Conservation (phyloP, 1,284 basidiomycete genomes). For the Trichosporon sp. region DNA sequence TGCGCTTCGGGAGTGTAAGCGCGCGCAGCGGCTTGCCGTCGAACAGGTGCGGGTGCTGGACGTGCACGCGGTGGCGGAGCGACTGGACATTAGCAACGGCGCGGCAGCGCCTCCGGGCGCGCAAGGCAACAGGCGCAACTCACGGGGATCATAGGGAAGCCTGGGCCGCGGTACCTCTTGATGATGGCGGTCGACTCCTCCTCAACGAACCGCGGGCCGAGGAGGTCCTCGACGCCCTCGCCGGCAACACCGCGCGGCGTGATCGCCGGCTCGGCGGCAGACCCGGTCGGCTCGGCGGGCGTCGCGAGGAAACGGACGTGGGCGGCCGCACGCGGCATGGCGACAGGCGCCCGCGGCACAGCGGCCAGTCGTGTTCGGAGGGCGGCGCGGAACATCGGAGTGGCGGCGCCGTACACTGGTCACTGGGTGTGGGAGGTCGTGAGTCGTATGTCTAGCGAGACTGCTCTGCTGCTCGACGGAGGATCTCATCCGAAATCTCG, state of each 20-base stretch:
- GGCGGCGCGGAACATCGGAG: constrained; percentile 7
- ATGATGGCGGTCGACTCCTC: constrained; percentile 27
- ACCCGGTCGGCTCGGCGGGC: neutral
- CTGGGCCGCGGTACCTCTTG: constrained; percentile 44
- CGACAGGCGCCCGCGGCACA: constrained; percentile 8
- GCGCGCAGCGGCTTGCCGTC: constrained; percentile 74
- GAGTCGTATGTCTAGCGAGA: neutral
- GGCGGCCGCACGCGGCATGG: constrained; percentile 11
- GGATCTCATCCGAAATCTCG: constrained; percentile 4
- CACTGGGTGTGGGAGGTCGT: neutral
- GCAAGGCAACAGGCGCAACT: too few species aligned
- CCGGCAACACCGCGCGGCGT: constrained; percentile 9
- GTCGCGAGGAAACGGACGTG: constrained; percentile 3
- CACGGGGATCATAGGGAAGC: constrained; percentile 46
- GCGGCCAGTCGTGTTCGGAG: neutral
- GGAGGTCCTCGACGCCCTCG: constrained; percentile 13
- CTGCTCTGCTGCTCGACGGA: neutral
- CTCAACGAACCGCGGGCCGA: neutral
- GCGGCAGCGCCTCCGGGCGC: too few species aligned
- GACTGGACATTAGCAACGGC: constrained; percentile 47
- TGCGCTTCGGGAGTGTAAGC: constrained; percentile 76
- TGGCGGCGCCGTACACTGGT: neutral
- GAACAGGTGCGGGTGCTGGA: constrained; percentile 76
- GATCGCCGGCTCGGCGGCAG: neutral
- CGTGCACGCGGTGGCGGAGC: constrained; percentile 79